Evolutionary conservation across 2,329 filamentous ascomycete genomes (phyloP).

Genomic region (Trichoderma koningii): DNA sequence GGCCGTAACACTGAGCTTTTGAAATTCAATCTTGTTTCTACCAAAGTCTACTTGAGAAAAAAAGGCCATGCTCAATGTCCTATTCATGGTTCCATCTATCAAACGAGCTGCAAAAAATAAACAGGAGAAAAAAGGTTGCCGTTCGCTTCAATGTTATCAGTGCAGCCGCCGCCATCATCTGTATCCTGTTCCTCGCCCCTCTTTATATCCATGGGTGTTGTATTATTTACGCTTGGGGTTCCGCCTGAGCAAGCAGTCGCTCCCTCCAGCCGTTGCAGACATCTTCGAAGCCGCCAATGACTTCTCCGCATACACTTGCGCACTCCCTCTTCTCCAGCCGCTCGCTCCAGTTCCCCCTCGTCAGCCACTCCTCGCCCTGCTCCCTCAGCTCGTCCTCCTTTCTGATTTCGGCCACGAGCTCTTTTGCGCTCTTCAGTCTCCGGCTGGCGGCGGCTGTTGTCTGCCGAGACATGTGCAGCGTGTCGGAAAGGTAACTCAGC

Average conservation of each 20-base stretch:
- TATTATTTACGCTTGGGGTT: slow-evolving; percentile 45
- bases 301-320: slow-evolving; percentile 79
- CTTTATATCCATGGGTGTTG: neutral
- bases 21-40: too few species aligned
- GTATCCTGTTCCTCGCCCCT: slow-evolving; percentile 1
- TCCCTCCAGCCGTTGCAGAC: slow-evolving; percentile 84
- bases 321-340: slow-evolving; percentile 77
- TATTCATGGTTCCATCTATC: slow-evolving; percentile 10
- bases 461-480: slow-evolving; percentile 90
- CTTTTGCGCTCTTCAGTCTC: slow-evolving; percentile 76
- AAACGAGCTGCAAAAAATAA: neutral
- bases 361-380: slow-evolving; percentile 79
- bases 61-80: slow-evolving; percentile 2
- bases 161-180: slow-evolving; percentile 20
- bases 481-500: slow-evolving; percentile 84
- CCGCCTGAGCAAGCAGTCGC: slow-evolving; percentile 68
- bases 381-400: slow-evolving; percentile 81
- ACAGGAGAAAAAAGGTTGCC: neutral
- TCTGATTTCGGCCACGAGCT: slow-evolving; percentile 82
- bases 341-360: slow-evolving; percentile 79
- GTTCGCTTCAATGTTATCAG: slow-evolving; percentile 23
- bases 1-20: too few species aligned
- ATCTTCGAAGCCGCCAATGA: slow-evolving; percentile 89
- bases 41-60: too few species aligned
- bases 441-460: slow-evolving; percentile 79